These are phyloP conservation scores for Cinchona pubescens DNA, from an alignment of 257 asterid genomes.

Conservation along the genomic window DNA sequence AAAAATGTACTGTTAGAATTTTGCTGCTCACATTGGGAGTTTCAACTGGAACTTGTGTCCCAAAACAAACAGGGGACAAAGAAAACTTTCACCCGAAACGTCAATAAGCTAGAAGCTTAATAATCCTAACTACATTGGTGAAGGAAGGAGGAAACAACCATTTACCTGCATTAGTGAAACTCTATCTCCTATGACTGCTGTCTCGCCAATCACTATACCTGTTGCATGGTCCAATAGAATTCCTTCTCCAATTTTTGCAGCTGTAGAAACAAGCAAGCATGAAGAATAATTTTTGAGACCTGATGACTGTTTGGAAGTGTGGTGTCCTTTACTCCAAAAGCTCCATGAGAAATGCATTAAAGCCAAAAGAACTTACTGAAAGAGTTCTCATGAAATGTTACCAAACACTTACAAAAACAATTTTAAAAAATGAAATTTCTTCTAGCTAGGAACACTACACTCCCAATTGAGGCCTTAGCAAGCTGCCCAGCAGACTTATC, in stretches of 20 bases:
- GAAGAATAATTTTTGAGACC: not conserved
- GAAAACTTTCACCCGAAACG: not conserved
- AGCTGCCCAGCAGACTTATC: not conserved
- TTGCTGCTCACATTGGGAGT: no score
- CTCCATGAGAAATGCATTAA: not conserved
- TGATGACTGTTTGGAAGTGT: not conserved
- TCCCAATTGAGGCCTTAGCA: not conserved
- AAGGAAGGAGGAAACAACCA: not conserved
- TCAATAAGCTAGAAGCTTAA: not conserved
- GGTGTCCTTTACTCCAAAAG: not conserved
- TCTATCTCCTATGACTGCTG: conserved; percentile 41
- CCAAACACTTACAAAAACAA: not conserved
- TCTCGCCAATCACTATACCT: conserved; percentile 49
- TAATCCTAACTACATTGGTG: not conserved
- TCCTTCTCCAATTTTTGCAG: conserved; percentile 48
- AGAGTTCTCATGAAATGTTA: not conserved
- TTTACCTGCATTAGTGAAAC: conserved; percentile 48
- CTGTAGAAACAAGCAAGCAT: conserved; percentile 23
- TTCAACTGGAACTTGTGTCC: no score
- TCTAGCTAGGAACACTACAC: not conserved
- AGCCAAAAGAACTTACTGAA: not conserved
- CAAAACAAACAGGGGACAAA: not conserved
- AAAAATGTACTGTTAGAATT: no score
- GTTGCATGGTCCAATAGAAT: conserved; percentile 47
- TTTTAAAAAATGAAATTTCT: not conserved